phyloP scores from a whole-genome alignment of 768 basidiomycete genomes.

The Filobasidium floriforme region DNA sequence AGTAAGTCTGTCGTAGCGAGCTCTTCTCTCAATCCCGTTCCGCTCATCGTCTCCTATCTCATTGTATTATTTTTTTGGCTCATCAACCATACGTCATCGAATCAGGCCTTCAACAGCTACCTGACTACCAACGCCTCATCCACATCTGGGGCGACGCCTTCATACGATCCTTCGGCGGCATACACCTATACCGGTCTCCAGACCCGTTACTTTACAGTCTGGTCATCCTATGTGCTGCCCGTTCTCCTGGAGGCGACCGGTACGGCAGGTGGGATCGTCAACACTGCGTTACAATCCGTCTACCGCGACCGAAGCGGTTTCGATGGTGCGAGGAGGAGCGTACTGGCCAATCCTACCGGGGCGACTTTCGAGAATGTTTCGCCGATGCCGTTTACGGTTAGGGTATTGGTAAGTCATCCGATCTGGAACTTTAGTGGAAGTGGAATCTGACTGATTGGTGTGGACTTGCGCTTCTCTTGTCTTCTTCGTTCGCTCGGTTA shows the following conservation, averaged over 20 bases:
- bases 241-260: constrained; percentile 1
- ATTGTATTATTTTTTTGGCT: no score
- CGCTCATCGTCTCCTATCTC: no score
- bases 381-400: constrained; percentile 3
- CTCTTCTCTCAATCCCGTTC: not conserved
- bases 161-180: constrained; percentile 3
- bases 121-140: not conserved
- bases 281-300: not conserved
- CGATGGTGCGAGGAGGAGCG: not conserved
- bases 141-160: not conserved
- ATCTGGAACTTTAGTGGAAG: no score
- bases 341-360: not conserved
- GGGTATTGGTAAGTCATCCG: constrained; percentile 6
- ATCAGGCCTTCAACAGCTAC: no score
- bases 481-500: no score
- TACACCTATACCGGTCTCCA: constrained; percentile 13
- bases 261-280: constrained; percentile 9
- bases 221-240: constrained; percentile 4
- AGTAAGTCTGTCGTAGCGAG: not conserved
- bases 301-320: not conserved
- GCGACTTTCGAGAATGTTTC: constrained; percentile 1
- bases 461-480: no score
- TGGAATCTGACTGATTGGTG: no score
- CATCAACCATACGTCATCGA: no score
- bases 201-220: constrained; percentile 8